Conservation (phyloP, 208 protist genomes). For the Trypanosoma cruzi region DNA sequence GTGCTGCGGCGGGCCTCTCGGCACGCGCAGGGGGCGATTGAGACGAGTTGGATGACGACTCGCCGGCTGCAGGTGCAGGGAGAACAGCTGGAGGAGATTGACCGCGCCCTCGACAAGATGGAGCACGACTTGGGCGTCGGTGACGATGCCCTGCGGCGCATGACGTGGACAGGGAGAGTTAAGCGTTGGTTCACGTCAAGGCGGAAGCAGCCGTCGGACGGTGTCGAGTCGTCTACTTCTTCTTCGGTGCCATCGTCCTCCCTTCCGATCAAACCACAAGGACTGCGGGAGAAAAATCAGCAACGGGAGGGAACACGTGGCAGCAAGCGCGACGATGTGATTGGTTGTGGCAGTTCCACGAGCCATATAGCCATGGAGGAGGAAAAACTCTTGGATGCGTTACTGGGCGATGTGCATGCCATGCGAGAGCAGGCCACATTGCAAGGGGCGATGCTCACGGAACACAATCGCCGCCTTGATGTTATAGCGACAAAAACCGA, state of each 20-base stretch:
- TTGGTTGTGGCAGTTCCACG: background rate
- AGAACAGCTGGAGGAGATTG: constrained; percentile 19
- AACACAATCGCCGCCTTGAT: constrained; percentile 21
- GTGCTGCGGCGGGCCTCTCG: constrained; percentile 14
- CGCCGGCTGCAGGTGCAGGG: constrained; percentile 19
- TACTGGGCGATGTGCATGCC: constrained; percentile 16
- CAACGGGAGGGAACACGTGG: too few species aligned
- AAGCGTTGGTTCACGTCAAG: constrained; percentile 21
- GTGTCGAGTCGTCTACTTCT: background rate
- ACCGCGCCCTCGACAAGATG: constrained; percentile 4
- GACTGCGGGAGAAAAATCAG: background rate
- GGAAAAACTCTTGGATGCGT: constrained; percentile 22
- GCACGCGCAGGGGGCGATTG: constrained; percentile 15
- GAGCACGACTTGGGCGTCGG: constrained; percentile 18
- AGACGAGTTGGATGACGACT: background rate
- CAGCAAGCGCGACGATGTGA: too few species aligned
- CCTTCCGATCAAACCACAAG: background rate
- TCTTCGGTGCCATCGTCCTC: background rate
- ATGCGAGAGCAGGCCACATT: constrained; percentile 14
- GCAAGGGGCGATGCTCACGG: constrained; percentile 14
- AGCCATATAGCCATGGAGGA: constrained; percentile 15
- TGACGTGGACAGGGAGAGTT: constrained; percentile 21
- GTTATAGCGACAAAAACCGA: constrained; percentile 10
- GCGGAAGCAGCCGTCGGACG: background rate
- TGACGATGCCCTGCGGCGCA: constrained; percentile 15